Evolutionary conservation across 2,329 filamentous ascomycete genomes (phyloP).

Genomic region (Aspergillus alliaceus): DNA sequence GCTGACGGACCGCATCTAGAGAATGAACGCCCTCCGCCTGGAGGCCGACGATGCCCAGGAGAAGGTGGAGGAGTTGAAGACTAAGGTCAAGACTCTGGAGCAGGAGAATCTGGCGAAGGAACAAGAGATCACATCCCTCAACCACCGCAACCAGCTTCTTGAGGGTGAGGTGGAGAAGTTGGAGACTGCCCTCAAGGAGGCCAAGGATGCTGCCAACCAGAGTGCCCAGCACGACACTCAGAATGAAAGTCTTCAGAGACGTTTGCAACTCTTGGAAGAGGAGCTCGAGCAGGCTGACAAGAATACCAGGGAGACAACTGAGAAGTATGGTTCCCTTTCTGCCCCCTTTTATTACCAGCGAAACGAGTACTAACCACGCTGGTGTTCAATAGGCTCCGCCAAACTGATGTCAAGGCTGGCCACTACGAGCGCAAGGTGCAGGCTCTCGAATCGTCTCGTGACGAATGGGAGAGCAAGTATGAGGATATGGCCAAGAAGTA

Average conservation of each 20-base stretch:
- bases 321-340: constrained; percentile 71
- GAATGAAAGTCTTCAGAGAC: constrained; percentile 87
- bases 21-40: constrained; percentile 91
- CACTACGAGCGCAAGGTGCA: constrained; percentile 99
- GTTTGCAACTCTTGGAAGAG: constrained; percentile 94
- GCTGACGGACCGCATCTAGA: constrained; percentile 54
- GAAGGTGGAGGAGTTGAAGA: constrained; percentile 84
- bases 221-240: constrained; percentile 80
- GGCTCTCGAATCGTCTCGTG: constrained; percentile 85
- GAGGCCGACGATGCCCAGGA: constrained; percentile 83
- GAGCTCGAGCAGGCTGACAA: constrained; percentile 96
- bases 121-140: constrained; percentile 94
- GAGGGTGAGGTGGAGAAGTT: constrained; percentile 92
- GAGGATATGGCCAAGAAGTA: constrained; percentile 97
- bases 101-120: constrained; percentile 96
- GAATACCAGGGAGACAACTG: constrained; percentile 93
- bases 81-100: constrained; percentile 85
- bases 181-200: constrained; percentile 77
- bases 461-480: constrained; percentile 96
- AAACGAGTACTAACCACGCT: constrained; percentile 18
- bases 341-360: not conserved
- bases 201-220: constrained; percentile 83
- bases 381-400: constrained; percentile 71
- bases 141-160: constrained; percentile 91
- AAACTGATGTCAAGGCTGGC: constrained; percentile 98